Percentiles rank a stretch among this genome's conserved stretches.
Evolutionary conservation across 2,329 filamentous ascomycete species (phyloP).

Genomic region (Westerdykella aurantiaca): DNA sequence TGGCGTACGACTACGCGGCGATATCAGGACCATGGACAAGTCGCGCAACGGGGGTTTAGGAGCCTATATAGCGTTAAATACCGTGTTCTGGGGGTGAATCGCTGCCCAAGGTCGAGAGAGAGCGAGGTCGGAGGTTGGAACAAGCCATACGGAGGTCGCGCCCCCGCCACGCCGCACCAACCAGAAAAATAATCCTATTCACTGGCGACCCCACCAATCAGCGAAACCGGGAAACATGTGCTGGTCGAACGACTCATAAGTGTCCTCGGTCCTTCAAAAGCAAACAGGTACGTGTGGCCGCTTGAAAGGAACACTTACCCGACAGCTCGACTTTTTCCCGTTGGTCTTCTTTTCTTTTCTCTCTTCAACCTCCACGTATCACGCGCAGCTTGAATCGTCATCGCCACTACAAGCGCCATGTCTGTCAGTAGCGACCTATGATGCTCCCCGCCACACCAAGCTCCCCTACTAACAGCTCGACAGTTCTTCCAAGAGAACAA

Average conservation of each 20-base stretch:
- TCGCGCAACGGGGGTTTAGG: too few relatives aligned
- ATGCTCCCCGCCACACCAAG: slow-evolving; percentile 8
- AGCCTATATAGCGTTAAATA: too few relatives aligned
- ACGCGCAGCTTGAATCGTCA: not conserved
- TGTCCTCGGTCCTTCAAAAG: slow-evolving; percentile 8
- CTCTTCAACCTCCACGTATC: not conserved
- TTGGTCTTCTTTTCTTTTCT: not conserved
- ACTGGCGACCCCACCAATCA: slow-evolving; percentile 18
- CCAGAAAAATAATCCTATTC: slow-evolving; percentile 7
- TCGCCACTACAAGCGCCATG: slow-evolving; percentile 10
- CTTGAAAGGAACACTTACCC: too few relatives aligned
- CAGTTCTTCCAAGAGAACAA: slow-evolving; percentile 49
- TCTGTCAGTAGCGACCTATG: slow-evolving; percentile 13
- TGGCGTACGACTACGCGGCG: too few relatives aligned
- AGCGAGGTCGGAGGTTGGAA: too few relatives aligned
- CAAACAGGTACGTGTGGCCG: not conserved
- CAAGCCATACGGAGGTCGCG: too few relatives aligned
- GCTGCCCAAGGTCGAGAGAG: too few relatives aligned
- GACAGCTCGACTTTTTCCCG: not conserved
- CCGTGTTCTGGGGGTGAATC: too few relatives aligned
- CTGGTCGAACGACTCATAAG: slow-evolving; percentile 25
- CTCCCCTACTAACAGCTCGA: slow-evolving; percentile 11
- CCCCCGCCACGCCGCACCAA: not conserved
- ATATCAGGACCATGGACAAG: too few relatives aligned
- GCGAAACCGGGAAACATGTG: slow-evolving; percentile 11